Conservation (phyloP, 331 rosid species). For the Acacia pycnantha region DNA sequence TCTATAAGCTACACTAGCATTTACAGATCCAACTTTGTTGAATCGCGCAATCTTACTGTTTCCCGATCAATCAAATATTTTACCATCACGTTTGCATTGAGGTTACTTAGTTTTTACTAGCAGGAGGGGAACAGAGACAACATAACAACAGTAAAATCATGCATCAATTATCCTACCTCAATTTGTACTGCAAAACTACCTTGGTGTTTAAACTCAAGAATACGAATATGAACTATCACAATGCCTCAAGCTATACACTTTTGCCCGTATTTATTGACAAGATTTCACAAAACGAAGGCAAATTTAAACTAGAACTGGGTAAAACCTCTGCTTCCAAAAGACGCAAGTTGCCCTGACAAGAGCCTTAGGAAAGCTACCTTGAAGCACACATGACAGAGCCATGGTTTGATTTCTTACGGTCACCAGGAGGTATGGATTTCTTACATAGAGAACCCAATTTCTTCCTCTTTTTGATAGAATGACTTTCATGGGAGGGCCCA, state of each 20-base stretch:
- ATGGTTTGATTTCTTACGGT: conserved; percentile 47
- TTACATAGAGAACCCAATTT: conserved; percentile 44
- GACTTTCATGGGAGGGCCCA: conserved; percentile 26
- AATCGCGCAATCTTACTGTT: too few species aligned
- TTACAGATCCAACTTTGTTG: neutral
- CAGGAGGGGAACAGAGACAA: neutral
- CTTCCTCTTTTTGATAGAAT: conserved; percentile 59
- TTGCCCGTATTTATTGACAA: conserved; percentile 14
- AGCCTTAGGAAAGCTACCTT: conserved; percentile 15
- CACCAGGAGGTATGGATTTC: conserved; percentile 33
- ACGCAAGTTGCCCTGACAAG: conserved; percentile 22
- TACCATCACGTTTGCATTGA: neutral
- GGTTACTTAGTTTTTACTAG: neutral
- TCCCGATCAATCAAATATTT: neutral
- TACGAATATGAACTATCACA: neutral
- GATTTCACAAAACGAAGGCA: conserved; percentile 8
- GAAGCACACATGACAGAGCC: conserved; percentile 37
- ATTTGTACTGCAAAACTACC: neutral
- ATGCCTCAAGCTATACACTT: conserved; percentile 34
- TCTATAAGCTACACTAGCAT: neutral
- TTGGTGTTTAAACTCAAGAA: neutral
- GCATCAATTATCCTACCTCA: neutral
- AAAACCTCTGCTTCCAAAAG: neutral
- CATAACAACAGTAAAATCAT: neutral
- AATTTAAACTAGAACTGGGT: neutral